Base-by-base conservation (phyloP, 257 asterid species). In the Solanum lycopersicoides region DNA sequence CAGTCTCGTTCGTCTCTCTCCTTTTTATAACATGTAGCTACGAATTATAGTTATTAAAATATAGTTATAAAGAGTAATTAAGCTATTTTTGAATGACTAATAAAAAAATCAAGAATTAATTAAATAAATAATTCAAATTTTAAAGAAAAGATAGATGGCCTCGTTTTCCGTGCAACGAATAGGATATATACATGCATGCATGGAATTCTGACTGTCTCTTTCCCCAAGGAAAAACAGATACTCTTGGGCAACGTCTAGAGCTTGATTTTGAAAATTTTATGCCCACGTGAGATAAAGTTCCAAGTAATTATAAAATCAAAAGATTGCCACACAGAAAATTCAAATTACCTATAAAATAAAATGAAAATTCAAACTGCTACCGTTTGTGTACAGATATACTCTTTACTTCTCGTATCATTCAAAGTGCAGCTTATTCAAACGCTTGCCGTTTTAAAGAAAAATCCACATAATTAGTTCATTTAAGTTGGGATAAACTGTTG, bases 31-130 rank as follows among this genome's bases (percentile, higher is more conserved):
- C 0, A 37, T 37, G 0, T 37, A 37, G 2, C 7, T 1, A 37
- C 2, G 7, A 35, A 37, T 37, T 1, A 0, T 37, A 5, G 7
- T 6, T 6, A 37, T 37, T 7, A 37, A 37, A 37, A 0, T 1
- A 0, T 37, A 37, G 6, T 37, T 37, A 37, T 6, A 0, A 37
- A 37, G 1, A 37, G 39, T 6, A 37, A 37, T 37, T 35, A 37
- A 37, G 39, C 6, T 37, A 37, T 37, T 28, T 28, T 28, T 28
- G 30, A 28, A 28, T 34, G 0, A 5, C 39, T 5, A 47, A 47
- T 47, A 14, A 47, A 47, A 39, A 47, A 47, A 14, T 0, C n/a
- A 47, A 1, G 21, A 59, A 59, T 11, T 25, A 25, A 66, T 66
- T 18, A 69, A 30, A 30, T 30, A 2, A 30, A 69, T 30, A 0